Conservation (phyloP, 495 filamentous ascomycete species). For the Hyphodiscus hymeniophilus region DNA sequence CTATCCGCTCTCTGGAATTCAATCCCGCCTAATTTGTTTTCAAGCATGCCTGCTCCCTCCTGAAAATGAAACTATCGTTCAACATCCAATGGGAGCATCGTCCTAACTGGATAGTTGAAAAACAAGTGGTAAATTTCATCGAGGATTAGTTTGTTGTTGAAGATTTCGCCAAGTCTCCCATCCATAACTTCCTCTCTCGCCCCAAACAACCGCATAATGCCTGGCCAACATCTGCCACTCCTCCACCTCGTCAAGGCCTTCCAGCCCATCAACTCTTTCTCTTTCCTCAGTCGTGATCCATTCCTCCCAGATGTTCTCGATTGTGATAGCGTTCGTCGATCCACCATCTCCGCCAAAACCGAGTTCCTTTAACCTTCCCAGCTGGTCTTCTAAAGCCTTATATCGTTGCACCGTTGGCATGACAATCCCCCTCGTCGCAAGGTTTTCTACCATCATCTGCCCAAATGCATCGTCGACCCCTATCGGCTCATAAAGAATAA, state of each 20-base stretch:
- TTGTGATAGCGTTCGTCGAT: conserved; percentile 53
- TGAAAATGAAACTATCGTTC: no score
- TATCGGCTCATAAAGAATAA: conserved; percentile 87
- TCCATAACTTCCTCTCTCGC: conserved; percentile 13
- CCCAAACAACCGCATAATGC: conserved; percentile 91
- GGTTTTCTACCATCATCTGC: conserved; percentile 81
- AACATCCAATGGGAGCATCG: no score
- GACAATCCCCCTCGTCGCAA: conserved; percentile 73
- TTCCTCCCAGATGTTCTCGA: conserved; percentile 64
- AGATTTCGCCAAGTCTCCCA: conserved; percentile 10
- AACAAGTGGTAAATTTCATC: no score
- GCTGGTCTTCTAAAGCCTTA: conserved; percentile 55
- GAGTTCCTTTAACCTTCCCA: conserved; percentile 48
- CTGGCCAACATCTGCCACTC: conserved; percentile 83
- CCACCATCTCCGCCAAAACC: conserved; percentile 39
- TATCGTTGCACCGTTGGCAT: conserved; percentile 76
- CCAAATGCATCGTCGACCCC: conserved; percentile 79
- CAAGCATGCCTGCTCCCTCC: no score
- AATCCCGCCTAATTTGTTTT: no score
- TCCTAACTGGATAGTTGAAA: no score
- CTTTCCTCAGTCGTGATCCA: conserved; percentile 72
- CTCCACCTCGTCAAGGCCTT: conserved; percentile 92
- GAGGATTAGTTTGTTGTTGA: background rate
- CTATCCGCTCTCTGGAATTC: no score
- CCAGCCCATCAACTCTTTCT: conserved; percentile 65